Base-by-base conservation (phyloP, 2,329 filamentous ascomycete genomes). In the Metarhizium rileyi region DNA sequence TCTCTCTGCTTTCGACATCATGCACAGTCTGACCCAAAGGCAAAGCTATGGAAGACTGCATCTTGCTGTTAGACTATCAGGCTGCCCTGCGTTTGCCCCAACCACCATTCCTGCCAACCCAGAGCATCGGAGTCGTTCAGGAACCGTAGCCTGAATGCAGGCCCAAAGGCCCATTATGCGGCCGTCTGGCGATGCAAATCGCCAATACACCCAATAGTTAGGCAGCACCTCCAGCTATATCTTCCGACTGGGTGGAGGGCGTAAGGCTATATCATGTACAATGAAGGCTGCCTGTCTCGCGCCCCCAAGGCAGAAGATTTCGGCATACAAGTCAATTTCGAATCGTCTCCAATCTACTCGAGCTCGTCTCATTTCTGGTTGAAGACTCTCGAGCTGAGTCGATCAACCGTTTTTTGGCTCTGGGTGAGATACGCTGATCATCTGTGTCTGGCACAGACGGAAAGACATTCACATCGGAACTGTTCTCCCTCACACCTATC, bases 71-170 rank as follows among this genome's bases (percentile, higher is more conserved):
- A 25, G 20, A 42, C 38, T 42, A 9, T 7, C 33, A 44, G 45
- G 38, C 45, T 44, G 33, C 40, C 44, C 23, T 50, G 41, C 45
- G 3, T 44, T 40, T 26, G 8, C 27, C 47, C 16, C 30, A 28
- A 16, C 16, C 18, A 30, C n/a, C 14, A 12, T 20, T 10, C 14
- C 10, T 48, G 46, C 45, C 45, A 51, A 42, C 23, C 46, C 50
- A 47, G 44, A 10, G 27, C 42, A 30, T 44, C 28, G 35, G 46
- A 22, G 18, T 28, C 38, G 46, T 30, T 41, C 50, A 51, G 50
- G 49, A 50, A 50, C 49, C 49, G 33, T 44, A 45, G 49, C 49
- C 49, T 46, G 46, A 51, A 51, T 28, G 46, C 49, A 48, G 46
- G 41, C 43, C 23, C 36, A 30, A 44, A 33, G 46, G 43, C 47